Base-by-base conservation (phyloP, 169 alveolate species). In the Ophryocystis elektroscirrha region DNA sequence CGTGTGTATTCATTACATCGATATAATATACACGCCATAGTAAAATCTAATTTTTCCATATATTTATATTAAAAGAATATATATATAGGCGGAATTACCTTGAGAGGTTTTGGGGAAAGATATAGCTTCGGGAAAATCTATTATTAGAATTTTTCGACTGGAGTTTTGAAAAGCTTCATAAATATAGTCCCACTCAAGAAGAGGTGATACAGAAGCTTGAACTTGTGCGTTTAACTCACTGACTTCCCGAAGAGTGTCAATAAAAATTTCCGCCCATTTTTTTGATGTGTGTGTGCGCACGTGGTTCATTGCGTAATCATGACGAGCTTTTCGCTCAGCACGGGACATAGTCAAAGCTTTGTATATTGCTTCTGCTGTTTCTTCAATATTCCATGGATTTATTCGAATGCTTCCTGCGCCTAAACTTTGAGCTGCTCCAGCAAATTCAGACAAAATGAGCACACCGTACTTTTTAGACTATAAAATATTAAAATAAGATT, bases 401-500 rank as follows among this genome's bases (percentile, higher is more conserved):
- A 61, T 57, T 5, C 61, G 61, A 15, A 61, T 46, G 24, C 50
- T 25, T 12, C 61, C 62, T 0, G 48, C 58, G 0, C 65, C 63
- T 22, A 61, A 51, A 16, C 38, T 43, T 42, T 61, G 63, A 29
- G 61, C 59, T 0, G 69, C 69, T 29, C 69, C 69, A 7, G 69
- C 63, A 16, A 61, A 61, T 51, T 61, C 69, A 9, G 63, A 53
- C n/a, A 61, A 27, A 9, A 61, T 54, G 26, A 61, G 37, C n/a
- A 50, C 59, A 29, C 57, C 56, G 18, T 24, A 25, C 15, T 44
- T 16, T 27, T 25, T 22, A 0, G 6, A 2, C 4, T 16, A 4
- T 5, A 5, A 27, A 4, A 9, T 9, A 12, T 5, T 12, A 35
- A 6, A 12, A 12, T 32, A 12, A 12, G 39, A 32, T n/a, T n/a